Evolutionary conservation across 2,329 filamentous ascomycete genomes (phyloP), one percentile per base, ranked within the genome.

Genomic region (Knufia petricola): DNA sequence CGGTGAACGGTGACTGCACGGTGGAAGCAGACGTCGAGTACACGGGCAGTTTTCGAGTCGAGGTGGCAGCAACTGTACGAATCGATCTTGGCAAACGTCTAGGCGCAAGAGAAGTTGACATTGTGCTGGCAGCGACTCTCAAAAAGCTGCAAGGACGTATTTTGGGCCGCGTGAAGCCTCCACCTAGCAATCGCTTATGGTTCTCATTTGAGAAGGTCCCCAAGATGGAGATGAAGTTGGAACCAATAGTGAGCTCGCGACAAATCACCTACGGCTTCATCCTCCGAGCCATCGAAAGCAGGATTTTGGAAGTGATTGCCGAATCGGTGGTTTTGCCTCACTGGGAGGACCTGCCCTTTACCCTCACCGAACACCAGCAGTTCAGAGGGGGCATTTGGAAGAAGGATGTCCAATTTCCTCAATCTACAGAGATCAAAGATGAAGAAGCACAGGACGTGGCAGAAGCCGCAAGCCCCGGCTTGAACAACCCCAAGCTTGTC

Each of bases 191-290:
- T 64, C 80, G 92, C 34, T 66, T 95, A n/a, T 98, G 92, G 92
- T 79, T 96, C 57, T 84, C 88, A 1, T 98, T 98, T 62, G 86
- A 94, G 63, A 81, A 81, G n/a, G 86, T 88, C 75, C 92, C 92
- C 15, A 89, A 90, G 61, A 84, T 98, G 70, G 88, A 94, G 53
- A 82, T 95, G 74, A 80, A 80, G n/a, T 87, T 96, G 37, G 88
- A 96, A 63, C 92, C 92, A 2, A 89, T 98, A 57, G 88, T 98
- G 44, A 95, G 89, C 68, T 85, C 88, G 12, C 81, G 90, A 50
- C 90, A 96, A 63, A 95, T 98, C 55, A 96, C 92, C 0, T 96
- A 95, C 65, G 86, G 84, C 1, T 78, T 95, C 51, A 92, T 98
- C 48, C 75, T 96, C 10, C 81, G 88, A 43, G 87, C 94, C 52